Evolutionary conservation across 495 filamentous ascomycete species (phyloP).

Genomic region (Penicillium subrubescens): DNA sequence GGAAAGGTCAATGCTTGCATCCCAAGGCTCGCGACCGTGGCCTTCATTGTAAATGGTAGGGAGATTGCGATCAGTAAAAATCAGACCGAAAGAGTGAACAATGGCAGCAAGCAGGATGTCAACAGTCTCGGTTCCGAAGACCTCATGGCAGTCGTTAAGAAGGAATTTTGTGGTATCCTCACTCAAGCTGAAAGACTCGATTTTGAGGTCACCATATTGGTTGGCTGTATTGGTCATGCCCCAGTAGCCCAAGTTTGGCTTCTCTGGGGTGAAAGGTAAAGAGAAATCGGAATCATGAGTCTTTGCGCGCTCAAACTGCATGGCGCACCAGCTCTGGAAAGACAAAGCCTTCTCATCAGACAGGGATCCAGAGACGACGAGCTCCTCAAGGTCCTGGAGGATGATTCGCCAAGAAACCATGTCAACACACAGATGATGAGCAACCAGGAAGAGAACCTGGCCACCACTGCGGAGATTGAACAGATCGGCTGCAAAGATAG

Average conservation of each 20-base stretch:
- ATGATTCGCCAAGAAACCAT: slow-evolving; percentile 72
- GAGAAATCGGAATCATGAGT: slow-evolving; percentile 18
- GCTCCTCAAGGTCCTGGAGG: slow-evolving; percentile 65
- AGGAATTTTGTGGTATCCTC: slow-evolving; percentile 46
- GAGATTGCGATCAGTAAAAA: slow-evolving; percentile 53
- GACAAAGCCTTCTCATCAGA: slow-evolving; percentile 51
- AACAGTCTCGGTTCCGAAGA: slow-evolving; percentile 53
- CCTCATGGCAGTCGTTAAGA: slow-evolving; percentile 43
- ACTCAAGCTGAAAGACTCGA: slow-evolving; percentile 47
- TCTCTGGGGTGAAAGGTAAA: slow-evolving; percentile 40
- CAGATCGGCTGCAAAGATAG: slow-evolving; percentile 47
- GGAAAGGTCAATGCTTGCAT: slow-evolving; percentile 52
- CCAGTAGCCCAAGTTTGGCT: slow-evolving; percentile 51
- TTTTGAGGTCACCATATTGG: slow-evolving; percentile 49
- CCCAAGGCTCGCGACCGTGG: slow-evolving; percentile 59
- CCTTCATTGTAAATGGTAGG: slow-evolving; percentile 60
- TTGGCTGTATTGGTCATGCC: slow-evolving; percentile 52
- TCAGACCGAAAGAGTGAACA: slow-evolving; percentile 49
- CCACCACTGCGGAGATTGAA: slow-evolving; percentile 55
- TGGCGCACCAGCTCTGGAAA: slow-evolving; percentile 64
- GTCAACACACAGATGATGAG: slow-evolving; percentile 71
- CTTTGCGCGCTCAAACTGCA: slow-evolving; percentile 45
- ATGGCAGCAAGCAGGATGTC: slow-evolving; percentile 56
- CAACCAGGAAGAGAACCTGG: slow-evolving; percentile 63
- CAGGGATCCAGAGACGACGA: slow-evolving; percentile 48